A percentile compares a stretch with the other conserved stretches of the same genome.
Evolutionary conservation across 2,329 filamentous ascomycete genomes (phyloP).

Genomic region (Thelonectria olida): DNA sequence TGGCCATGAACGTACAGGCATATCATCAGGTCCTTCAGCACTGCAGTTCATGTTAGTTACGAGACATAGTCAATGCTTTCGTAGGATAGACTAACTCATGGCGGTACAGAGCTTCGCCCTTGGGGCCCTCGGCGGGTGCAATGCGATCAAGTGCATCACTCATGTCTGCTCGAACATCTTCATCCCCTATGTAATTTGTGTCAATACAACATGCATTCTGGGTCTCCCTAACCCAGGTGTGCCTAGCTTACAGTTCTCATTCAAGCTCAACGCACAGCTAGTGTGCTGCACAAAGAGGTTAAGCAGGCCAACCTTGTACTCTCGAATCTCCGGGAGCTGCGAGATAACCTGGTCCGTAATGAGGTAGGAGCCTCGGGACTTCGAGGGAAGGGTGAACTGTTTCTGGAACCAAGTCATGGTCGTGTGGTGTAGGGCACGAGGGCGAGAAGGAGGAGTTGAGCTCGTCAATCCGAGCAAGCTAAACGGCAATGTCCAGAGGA

Average conservation of each 20-base stretch:
- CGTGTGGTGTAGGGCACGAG: slow-evolving; percentile 31
- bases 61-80: background rate
- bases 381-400: slow-evolving; percentile 79
- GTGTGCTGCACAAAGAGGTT: slow-evolving; percentile 97
- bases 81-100: slow-evolving; percentile 60
- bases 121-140: slow-evolving; percentile 78
- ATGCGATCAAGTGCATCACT: slow-evolving; percentile 91
- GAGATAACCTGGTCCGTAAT: slow-evolving; percentile 79
- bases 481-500: slow-evolving; percentile 60
- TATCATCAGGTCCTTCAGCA: slow-evolving; percentile 91
- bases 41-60: slow-evolving; percentile 44
- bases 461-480: slow-evolving; percentile 48
- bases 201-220: slow-evolving; percentile 48
- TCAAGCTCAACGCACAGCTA: slow-evolving; percentile 86
- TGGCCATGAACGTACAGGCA: slow-evolving; percentile 70
- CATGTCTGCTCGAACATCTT: slow-evolving; percentile 92
- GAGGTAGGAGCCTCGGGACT: slow-evolving; percentile 86
- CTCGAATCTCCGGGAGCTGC: slow-evolving; percentile 79
- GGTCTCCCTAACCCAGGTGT: no score
- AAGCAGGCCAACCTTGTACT: slow-evolving; percentile 86
- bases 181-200: slow-evolving; percentile 60
- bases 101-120: slow-evolving; percentile 79
- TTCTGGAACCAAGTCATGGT: slow-evolving; percentile 86
- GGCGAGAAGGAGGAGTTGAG: slow-evolving; percentile 41
- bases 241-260: slow-evolving; percentile 78